These are phyloP conservation scores for Xylariales sp. DNA, from an alignment of 2,329 filamentous ascomycete genomes.

Conservation along the genomic window DNA sequence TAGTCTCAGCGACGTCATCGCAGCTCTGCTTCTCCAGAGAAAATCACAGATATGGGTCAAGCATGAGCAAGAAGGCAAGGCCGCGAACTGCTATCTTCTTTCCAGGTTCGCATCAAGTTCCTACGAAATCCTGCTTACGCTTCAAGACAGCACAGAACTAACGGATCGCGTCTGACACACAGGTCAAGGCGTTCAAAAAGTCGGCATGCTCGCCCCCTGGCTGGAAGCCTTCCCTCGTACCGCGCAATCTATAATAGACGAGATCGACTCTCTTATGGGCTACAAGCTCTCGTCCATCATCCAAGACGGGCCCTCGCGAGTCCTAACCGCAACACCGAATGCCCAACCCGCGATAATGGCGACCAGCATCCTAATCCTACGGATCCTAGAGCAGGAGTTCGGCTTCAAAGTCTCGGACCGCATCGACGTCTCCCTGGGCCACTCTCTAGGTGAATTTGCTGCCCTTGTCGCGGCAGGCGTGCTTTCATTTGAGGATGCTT, in stretches of 20 bases:
- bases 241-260: constrained; percentile 70
- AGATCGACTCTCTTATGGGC: constrained; percentile 75
- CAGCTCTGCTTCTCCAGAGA: background rate
- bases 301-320: constrained; percentile 69
- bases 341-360: constrained; percentile 97
- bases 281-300: constrained; percentile 75
- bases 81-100: constrained; percentile 57
- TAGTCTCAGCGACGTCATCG: background rate
- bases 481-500: constrained; percentile 69
- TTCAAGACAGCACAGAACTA: background rate
- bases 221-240: constrained; percentile 78
- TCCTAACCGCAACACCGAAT: constrained; percentile 77
- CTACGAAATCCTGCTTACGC: too few relatives aligned
- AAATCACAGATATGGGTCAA: constrained; percentile 25
- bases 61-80: constrained; percentile 18
- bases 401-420: constrained; percentile 65
- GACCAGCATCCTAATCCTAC: constrained; percentile 82
- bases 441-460: constrained; percentile 90
- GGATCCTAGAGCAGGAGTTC: constrained; percentile 81
- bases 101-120: constrained; percentile 36
- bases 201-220: constrained; percentile 85
- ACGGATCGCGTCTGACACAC: constrained; percentile 4
- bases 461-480: constrained; percentile 83
- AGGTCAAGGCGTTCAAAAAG: constrained; percentile 87
- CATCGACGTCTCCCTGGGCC: constrained; percentile 80